Percentiles rank a stretch among this genome's conserved stretches.
Conservation (phyloP, 768 basidiomycete genomes). For the Austroboletus festivus region DNA sequence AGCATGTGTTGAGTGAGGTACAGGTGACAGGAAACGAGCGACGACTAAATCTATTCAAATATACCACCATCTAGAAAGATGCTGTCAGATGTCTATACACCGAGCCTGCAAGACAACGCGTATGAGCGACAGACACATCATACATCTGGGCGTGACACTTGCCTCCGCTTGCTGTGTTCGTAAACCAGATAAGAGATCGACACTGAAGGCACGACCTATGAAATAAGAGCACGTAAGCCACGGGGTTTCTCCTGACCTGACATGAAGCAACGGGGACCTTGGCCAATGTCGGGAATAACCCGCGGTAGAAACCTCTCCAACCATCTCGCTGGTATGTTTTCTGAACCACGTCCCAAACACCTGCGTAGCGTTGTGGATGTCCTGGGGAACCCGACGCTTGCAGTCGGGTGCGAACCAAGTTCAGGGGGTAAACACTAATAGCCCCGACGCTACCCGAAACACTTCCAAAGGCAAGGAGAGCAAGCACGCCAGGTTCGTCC, state of each 20-base stretch:
- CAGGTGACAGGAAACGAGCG: conserved; percentile 24
- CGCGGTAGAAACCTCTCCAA: conserved; percentile 93
- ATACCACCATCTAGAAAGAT: conserved; percentile 16
- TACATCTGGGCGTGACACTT: conserved; percentile 20
- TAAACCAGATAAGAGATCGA: conserved; percentile 97
- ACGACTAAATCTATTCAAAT: conserved; percentile 27
- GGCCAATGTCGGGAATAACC: conserved; percentile 86
- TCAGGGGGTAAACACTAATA: conserved; percentile 88
- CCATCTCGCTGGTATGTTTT: conserved; percentile 85
- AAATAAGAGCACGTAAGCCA: conserved; percentile 7
- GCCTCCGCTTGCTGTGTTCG: conserved; percentile 82
- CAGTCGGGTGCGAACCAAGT: conserved; percentile 88
- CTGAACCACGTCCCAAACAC: conserved; percentile 78
- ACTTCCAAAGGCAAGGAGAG: conserved; percentile 86
- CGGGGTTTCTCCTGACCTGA: neutral
- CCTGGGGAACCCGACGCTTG: conserved; percentile 96
- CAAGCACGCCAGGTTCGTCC: conserved; percentile 87
- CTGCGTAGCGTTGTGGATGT: conserved; percentile 87
- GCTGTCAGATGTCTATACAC: conserved; percentile 42
- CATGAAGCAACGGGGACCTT: conserved; percentile 51
- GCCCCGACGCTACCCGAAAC: conserved; percentile 93
- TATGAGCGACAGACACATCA: neutral
- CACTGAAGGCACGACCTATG: conserved; percentile 89
- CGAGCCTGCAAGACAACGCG: conserved; percentile 44
- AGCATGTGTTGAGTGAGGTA: conserved; percentile 27